phyloP scores from a whole-genome alignment of 768 basidiomycete species.

The Stropharia rugosoannulata region DNA sequence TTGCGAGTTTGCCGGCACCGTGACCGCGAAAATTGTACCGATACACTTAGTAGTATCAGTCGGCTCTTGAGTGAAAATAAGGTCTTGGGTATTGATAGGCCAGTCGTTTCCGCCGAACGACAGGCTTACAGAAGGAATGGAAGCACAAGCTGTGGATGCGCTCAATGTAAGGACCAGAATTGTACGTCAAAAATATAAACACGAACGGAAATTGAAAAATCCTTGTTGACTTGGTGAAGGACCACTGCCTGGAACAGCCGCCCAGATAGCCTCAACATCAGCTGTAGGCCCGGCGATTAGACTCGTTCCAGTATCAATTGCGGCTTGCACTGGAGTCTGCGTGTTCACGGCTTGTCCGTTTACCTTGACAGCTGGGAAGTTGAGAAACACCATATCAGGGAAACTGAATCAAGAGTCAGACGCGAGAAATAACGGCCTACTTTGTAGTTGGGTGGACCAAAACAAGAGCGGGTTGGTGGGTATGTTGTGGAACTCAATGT shows the following conservation, averaged over 20 bases:
- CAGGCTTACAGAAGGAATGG: conserved; percentile 52
- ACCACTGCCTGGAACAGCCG: conserved; percentile 57
- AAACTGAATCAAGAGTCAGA: background rate
- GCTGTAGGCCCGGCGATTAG: conserved; percentile 81
- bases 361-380: conserved; percentile 52
- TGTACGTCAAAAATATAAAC: background rate
- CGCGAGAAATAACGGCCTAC: conserved; percentile 15
- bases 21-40: conserved; percentile 72
- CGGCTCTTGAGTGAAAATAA: conserved; percentile 66
- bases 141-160: conserved; percentile 59
- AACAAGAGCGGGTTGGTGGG: conserved; percentile 40
- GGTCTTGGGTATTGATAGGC: conserved; percentile 72
- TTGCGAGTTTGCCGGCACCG: conserved; percentile 35
- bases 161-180: background rate
- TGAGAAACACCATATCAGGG: background rate
- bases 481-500: conserved; percentile 65
- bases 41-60: conserved; percentile 39
- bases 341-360: conserved; percentile 49
- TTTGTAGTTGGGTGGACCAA: conserved; percentile 61
- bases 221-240: conserved; percentile 48
- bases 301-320: conserved; percentile 96
- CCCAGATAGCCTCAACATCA: conserved; percentile 67
- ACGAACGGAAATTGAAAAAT: conserved; percentile 77
- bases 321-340: conserved; percentile 50
- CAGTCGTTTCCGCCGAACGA: conserved; percentile 81